Conservation (phyloP, 2,329 filamentous ascomycete genomes). For the Aaosphaeria pasadenensis region DNA sequence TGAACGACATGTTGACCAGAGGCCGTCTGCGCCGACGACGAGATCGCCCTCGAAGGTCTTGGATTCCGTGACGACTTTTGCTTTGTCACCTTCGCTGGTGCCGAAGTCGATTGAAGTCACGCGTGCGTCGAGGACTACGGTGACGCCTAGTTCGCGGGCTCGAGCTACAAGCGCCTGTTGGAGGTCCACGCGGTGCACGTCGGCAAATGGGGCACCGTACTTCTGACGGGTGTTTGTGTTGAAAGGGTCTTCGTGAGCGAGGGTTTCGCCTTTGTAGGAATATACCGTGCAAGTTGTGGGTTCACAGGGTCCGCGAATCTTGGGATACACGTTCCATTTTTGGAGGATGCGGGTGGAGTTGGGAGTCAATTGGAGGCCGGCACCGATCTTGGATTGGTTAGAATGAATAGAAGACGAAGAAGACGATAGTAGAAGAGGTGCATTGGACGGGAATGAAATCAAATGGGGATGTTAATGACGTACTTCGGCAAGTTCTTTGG, state of each 20-base stretch:
- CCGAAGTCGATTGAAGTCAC: conserved; percentile 49
- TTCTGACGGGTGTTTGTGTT: conserved; percentile 51
- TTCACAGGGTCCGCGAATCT: conserved; percentile 14
- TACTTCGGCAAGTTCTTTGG: conserved; percentile 43
- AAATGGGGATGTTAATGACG: neutral
- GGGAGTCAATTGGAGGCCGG: conserved; percentile 36
- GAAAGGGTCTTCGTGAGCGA: conserved; percentile 54
- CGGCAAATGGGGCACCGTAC: conserved; percentile 58
- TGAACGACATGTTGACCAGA: conserved; percentile 59
- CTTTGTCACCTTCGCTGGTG: conserved; percentile 5
- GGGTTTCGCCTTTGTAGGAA: conserved; percentile 50
- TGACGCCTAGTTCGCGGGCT: conserved; percentile 54
- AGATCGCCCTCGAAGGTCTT: conserved; percentile 52
- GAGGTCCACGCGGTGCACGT: conserved; percentile 62
- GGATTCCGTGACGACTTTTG: conserved; percentile 40
- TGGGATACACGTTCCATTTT: conserved; percentile 41
- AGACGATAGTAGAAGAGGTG: too few relatives aligned
- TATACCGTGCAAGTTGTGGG: conserved; percentile 52
- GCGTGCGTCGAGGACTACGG: conserved; percentile 48
- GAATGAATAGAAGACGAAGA: neutral
- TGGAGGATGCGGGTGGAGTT: conserved; percentile 49
- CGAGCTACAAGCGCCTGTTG: conserved; percentile 53
- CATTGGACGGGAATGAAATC: too few relatives aligned
- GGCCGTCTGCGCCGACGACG: conserved; percentile 61
- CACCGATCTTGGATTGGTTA: conserved; percentile 22